Conservation (phyloP, 495 filamentous ascomycete genomes). For the Entonaema liquescens region DNA sequence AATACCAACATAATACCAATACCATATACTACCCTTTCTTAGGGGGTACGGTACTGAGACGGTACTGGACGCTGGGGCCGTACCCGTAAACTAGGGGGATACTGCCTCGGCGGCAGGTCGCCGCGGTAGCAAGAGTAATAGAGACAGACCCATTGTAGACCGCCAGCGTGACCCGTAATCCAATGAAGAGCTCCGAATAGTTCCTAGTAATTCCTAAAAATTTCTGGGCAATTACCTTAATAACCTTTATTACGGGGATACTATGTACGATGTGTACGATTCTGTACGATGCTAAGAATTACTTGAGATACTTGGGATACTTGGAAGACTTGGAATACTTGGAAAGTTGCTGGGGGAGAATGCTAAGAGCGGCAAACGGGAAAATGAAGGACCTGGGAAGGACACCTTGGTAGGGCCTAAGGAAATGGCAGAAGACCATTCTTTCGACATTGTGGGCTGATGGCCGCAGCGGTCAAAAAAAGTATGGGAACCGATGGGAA, state of each 20-base stretch:
- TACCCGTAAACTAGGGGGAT: slow-evolving; percentile 1
- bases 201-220: slow-evolving; percentile 4
- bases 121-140: slow-evolving; percentile 4
- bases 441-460: slow-evolving; percentile 40
- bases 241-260: background rate
- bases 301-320: too few species aligned
- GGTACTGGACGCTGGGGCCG: background rate
- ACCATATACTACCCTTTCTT: background rate
- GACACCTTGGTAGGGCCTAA: slow-evolving; percentile 6
- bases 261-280: too few species aligned
- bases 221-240: background rate
- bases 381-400: slow-evolving; percentile 30
- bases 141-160: background rate
- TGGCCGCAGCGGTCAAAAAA: slow-evolving; percentile 38
- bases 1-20: too few species aligned
- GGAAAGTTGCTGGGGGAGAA: too few species aligned
- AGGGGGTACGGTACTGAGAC: background rate
- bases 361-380: slow-evolving; percentile 16
- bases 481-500: slow-evolving; percentile 12
- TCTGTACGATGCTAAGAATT: too few species aligned
- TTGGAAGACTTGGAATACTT: too few species aligned
- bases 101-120: slow-evolving; percentile 11
- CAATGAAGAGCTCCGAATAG: slow-evolving; percentile 3
- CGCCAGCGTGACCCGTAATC: background rate
- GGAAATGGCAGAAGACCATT: slow-evolving; percentile 18